A percentile compares a stretch with the other conserved stretches of the same genome.
These are phyloP conservation scores for Talaromyces stipitatus DNA, from an alignment of 495 filamentous ascomycete species.

Conservation along the genomic window DNA sequence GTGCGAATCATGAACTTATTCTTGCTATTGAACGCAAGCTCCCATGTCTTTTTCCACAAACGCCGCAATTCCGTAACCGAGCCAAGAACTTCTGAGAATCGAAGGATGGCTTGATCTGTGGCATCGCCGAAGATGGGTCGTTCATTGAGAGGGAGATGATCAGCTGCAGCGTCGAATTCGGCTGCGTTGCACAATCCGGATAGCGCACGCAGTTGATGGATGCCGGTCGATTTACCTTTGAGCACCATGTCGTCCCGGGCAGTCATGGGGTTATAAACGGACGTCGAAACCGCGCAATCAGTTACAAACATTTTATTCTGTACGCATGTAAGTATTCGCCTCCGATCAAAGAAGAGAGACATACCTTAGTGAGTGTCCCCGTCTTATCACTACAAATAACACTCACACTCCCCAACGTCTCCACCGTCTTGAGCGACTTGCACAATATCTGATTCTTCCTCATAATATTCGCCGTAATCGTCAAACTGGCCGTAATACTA, in stretches of 20 bases:
- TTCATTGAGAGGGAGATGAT: slow-evolving; percentile 40
- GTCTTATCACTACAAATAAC: slow-evolving; percentile 70
- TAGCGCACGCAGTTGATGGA: slow-evolving; percentile 16
- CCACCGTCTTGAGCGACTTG: slow-evolving; percentile 63
- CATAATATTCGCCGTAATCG: slow-evolving; percentile 58
- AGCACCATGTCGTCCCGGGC: slow-evolving; percentile 28
- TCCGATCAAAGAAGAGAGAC: neutral
- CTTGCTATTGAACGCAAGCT: slow-evolving; percentile 70
- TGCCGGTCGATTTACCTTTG: slow-evolving; percentile 1
- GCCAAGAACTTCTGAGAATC: slow-evolving; percentile 55
- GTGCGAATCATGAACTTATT: slow-evolving; percentile 53
- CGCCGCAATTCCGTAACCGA: slow-evolving; percentile 32
- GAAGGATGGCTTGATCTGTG: slow-evolving; percentile 63
- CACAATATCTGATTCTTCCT: slow-evolving; percentile 56
- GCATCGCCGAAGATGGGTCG: slow-evolving; percentile 63
- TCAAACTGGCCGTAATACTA: slow-evolving; percentile 52
- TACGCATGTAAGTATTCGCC: neutral
- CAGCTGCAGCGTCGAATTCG: slow-evolving; percentile 55
- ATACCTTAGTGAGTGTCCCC: slow-evolving; percentile 51
- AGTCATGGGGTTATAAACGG: slow-evolving; percentile 17
- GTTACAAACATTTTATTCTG: slow-evolving; percentile 45
- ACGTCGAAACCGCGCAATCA: slow-evolving; percentile 29
- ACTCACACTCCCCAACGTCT: slow-evolving; percentile 63
- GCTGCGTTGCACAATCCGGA: slow-evolving; percentile 58
- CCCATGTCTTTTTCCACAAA: slow-evolving; percentile 50